Conservation (phyloP, 345 rosid genomes). For the Moricandia moricandioides region DNA sequence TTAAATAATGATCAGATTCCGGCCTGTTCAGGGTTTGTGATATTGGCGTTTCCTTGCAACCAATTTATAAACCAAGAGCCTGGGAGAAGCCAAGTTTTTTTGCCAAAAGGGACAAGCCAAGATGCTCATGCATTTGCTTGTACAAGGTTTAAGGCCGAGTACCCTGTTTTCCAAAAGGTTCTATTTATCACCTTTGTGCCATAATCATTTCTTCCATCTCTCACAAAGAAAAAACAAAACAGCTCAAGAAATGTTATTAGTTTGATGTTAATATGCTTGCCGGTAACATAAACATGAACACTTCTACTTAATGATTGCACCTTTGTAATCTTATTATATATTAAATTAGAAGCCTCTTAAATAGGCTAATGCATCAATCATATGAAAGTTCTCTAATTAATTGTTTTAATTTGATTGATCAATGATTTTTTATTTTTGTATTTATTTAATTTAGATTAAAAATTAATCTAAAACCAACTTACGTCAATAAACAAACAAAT, state of each 20-base stretch:
- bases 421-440: too few relatives aligned
- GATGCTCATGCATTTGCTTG: conserved; percentile 73
- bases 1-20: neutral
- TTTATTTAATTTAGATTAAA: too few relatives aligned
- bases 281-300: neutral
- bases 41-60: conserved; percentile 90
- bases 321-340: neutral
- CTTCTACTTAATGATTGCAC: neutral
- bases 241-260: neutral
- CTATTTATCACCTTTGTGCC: neutral
- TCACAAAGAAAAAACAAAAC: neutral
- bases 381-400: too few relatives aligned
- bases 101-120: conserved; percentile 48
- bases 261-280: neutral
- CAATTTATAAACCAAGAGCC: conserved; percentile 89
- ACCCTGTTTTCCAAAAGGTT: conserved; percentile 81
- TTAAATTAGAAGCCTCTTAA: too few relatives aligned
- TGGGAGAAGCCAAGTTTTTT: conserved; percentile 54
- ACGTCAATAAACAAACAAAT: too few relatives aligned
- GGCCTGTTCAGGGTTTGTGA: conserved; percentile 58
- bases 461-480: too few relatives aligned
- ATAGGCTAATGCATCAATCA: too few relatives aligned
- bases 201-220: neutral
- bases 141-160: conserved; percentile 80
- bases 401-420: too few relatives aligned